Conservation (phyloP, 768 basidiomycete species). For the Megacollybia marginata region DNA sequence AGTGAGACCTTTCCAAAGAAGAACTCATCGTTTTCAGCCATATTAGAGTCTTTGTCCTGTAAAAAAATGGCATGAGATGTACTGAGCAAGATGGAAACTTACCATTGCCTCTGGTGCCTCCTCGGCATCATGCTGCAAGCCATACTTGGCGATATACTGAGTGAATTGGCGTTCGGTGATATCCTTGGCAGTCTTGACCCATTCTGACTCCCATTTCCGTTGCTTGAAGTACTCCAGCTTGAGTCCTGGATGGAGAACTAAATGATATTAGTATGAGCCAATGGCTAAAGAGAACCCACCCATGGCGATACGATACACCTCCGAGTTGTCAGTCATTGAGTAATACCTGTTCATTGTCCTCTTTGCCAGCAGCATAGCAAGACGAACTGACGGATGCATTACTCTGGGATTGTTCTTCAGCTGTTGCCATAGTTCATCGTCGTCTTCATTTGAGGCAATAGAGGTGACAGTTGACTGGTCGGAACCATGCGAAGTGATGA, state of each 20-base stretch:
- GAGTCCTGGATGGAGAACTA: conserved; percentile 19
- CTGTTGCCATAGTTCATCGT: no score
- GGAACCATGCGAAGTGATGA: background rate
- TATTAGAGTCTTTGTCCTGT: no score
- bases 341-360: conserved; percentile 17
- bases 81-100: no score
- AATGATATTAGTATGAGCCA: background rate
- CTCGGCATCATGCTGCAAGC: background rate
- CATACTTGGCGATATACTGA: background rate
- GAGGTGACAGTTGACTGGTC: no score
- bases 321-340: conserved; percentile 10
- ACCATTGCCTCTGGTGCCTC: no score
- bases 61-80: no score
- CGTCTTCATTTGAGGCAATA: no score
- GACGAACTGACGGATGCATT: conserved; percentile 1
- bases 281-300: conserved; percentile 7
- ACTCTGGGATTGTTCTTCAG: background rate
- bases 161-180: conserved; percentile 3
- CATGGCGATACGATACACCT: conserved; percentile 17
- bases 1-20: background rate
- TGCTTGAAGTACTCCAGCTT: conserved; percentile 20
- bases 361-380: conserved; percentile 9
- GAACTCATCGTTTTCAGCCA: background rate
- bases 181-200: conserved; percentile 9
- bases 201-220: conserved; percentile 10